Base-by-base conservation (phyloP, 23 red algal genomes). In the Gracilaria domingensis region DNA sequence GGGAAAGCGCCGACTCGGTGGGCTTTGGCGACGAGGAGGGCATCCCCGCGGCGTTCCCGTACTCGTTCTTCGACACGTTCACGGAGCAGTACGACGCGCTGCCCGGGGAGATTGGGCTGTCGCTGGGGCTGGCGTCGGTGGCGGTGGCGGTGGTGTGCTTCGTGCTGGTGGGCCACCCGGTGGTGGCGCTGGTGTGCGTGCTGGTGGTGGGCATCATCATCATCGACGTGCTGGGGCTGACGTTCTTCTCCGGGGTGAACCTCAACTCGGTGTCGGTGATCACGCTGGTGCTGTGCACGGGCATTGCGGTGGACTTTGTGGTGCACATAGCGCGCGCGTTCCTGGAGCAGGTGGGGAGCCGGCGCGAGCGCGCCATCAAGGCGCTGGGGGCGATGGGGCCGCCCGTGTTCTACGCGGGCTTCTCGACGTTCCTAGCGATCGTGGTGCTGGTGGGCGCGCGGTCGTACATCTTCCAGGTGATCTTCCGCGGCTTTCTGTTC, bases 381-480 rank as follows among this genome's bases (percentile, higher is more conserved):
- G 93, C 93, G n/a, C 76, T 95, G 4, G 85, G 66, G 29, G 74
- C 62, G 28, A 87, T 95, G 72, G 93, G 93, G 23, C 93, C 93
- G 49, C 93, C 93, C 2, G 93, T 95, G 42, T 95, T 95, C 48
- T 88, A 95, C 64, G 93, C 93, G 8, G 82, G 82, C 24, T 84
- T 88, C 66, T 88, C 82, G 49, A 95, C 93, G 20, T 88, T 95
- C 72, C 47, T 95, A n/a, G 93, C 93, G 0, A 89, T 95, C 39
- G 65, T 95, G 11, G 76, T 95, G 61, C 56, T 95, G 38, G 49
- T 85, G 14, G 24, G 44, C 2, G 82, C 93, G 35, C 83, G 45
- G 39, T 89, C 84, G 17, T 95, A 88, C 59, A 88, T 95, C 77
- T 95, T 95, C 85, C 75, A 85, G 30, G 84, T 88, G 6, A 73